Base-by-base conservation (phyloP, 306 rosid species). In the Luffa aegyptiaca region DNA sequence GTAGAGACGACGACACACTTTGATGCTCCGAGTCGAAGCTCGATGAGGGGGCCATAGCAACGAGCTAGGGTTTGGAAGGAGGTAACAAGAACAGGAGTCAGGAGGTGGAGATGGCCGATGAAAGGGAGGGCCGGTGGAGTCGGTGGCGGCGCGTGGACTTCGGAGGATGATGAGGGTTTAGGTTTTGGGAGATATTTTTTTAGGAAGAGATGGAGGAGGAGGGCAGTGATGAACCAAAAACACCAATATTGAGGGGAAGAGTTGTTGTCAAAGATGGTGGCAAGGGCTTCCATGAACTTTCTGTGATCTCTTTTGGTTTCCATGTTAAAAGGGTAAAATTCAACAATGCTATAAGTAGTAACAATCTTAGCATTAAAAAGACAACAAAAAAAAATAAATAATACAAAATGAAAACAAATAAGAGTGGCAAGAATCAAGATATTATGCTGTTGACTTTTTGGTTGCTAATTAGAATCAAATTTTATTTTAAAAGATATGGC, bases 21-120 rank as follows among this genome's bases (percentile, higher is more conserved):
- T 48, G 93, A 86, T 2, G 90, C 90, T 10, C 97, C 93, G n/a
- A 89, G 46, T 3, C 75, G 89, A 21, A 90, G 89, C 33, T 82
- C 84, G 58, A 90, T 73, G 21, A 88, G 88, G 11, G 94, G 90
- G 21, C 96, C 94, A 77, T 91, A 78, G 53, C 13, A 41, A 6
- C 49, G 81, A 33, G 93, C 86, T 4, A 93, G 76, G 5, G 52
- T 64, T 75, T 90, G 93, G 79, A 93, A 87, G 48, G 89, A 88
- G 55, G 84, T 88, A 79, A 89, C 90, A 0, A 88, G 64, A 64
- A 88, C 81, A 1, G 96, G 81, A 62, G 88, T 89, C 3, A 84
- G 58, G 8, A 82, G 88, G 16, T 84, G 90, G 81, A 87, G 83
- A 56, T 87, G 90, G 31, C 90, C 90, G 14, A 87, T 80, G 69